Base-by-base conservation (phyloP, 2,329 filamentous ascomycete species). In the Fusarium sp. region DNA sequence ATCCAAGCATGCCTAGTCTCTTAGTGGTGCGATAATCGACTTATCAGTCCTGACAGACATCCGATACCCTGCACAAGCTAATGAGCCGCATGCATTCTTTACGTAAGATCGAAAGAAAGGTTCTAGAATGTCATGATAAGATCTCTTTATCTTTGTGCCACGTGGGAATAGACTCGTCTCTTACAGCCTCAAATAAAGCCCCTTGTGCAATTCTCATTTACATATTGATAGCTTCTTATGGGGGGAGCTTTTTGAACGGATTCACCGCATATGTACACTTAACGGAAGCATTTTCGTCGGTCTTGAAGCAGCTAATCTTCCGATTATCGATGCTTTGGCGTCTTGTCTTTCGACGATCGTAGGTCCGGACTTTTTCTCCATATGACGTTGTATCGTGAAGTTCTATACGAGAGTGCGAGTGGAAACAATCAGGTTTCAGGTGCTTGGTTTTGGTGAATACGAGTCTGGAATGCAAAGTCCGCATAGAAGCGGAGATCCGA, bases 371-470 rank as follows among this genome's bases (percentile, higher is more conserved):
- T 5, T 1, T 6, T 14, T 23, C 30, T 30, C 9, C 10, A 18
- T 5, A 11, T 18, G 1, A n/a, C 14, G 20, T 37, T n/a, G 13
- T 14, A 50, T n/a, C 6, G 12, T n/a, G 2, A 12, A 5, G 6
- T 8, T 26, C 13, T 6, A 50, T 50, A 50, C 32, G 20, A 40
- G 37, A 26, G 32, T 38, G 20, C 26, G 32, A 26, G 48, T 50
- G 48, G 48, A 15, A 37, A 26, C 9, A 8, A n/a, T 26, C 6
- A 26, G 2, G 32, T 12, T 50, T 11, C 12, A 37, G 20, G 32
- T 37, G 32, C 20, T 15, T 18, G 3, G 3, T 2, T 38, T 0
- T 6, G 20, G 17, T 12, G 0, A 26, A 50, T 38, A 50, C 32
- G 48, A 50, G 9, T 5, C 6, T 1, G 7, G 17, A 12, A n/a